Conservation (phyloP, 768 basidiomycete species). For the Tricholoma terreum region DNA sequence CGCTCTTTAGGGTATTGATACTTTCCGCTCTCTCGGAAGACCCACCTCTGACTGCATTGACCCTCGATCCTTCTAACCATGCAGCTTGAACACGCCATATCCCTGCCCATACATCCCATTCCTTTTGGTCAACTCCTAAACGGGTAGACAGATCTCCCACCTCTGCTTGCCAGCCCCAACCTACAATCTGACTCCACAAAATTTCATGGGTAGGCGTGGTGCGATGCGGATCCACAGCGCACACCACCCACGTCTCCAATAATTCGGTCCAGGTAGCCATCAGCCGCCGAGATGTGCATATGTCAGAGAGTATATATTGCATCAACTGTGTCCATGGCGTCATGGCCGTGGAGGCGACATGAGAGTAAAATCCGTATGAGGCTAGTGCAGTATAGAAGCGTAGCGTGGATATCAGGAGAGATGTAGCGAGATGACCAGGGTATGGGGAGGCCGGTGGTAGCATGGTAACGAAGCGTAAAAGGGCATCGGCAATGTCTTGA, state of each 20-base stretch:
- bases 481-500: constrained; percentile 54
- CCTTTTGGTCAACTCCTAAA: constrained; percentile 29
- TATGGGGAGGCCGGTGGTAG: constrained; percentile 45
- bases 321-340: constrained; percentile 54
- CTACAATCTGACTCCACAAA: constrained; percentile 83
- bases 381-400: constrained; percentile 63
- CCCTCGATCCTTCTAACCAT: constrained; percentile 74
- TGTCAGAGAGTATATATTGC: constrained; percentile 39
- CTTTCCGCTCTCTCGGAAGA: constrained; percentile 53
- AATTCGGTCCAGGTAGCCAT: constrained; percentile 54
- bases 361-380: constrained; percentile 74
- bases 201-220: constrained; percentile 87
- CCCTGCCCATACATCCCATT: constrained; percentile 44
- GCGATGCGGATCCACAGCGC: constrained; percentile 87
- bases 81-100: constrained; percentile 55
- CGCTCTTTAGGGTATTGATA: constrained; percentile 31
- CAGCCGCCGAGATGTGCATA: constrained; percentile 34
- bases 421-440: constrained; percentile 40
- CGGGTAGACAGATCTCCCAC: constrained; percentile 37
- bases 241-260: constrained; percentile 71
- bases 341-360: constrained; percentile 61
- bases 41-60: constrained; percentile 70
- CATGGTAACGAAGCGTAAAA: constrained; percentile 68
- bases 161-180: constrained; percentile 72
- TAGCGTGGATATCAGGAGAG: constrained; percentile 56